These are phyloP conservation scores for Globisporangium megalacanthum DNA, from an alignment of 352 stramenopile species.

Conservation along the genomic window DNA sequence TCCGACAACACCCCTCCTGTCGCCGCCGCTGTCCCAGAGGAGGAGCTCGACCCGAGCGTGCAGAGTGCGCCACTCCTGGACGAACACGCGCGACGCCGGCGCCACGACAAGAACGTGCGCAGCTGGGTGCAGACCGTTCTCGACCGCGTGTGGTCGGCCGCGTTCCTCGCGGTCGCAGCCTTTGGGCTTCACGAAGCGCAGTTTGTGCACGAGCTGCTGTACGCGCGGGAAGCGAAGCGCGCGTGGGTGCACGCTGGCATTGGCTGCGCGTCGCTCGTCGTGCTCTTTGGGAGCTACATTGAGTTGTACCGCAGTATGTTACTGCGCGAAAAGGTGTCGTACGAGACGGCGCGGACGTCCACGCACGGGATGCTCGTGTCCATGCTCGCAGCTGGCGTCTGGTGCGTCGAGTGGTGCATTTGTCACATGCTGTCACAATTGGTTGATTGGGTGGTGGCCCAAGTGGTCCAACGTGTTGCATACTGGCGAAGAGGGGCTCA, in stretches of 20 bases:
- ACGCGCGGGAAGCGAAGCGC: constrained; percentile 41
- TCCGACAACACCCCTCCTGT: neutral
- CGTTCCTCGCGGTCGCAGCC: constrained; percentile 44
- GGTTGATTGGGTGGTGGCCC: neutral
- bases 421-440: neutral
- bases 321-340: constrained; percentile 50
- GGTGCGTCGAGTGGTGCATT: constrained; percentile 19
- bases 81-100: constrained; percentile 1
- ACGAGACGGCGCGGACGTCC: constrained; percentile 53
- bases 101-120: constrained; percentile 16
- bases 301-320: constrained; percentile 63
- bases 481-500: neutral
- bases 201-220: constrained; percentile 56
- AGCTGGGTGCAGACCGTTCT: constrained; percentile 38
- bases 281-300: constrained; percentile 63
- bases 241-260: constrained; percentile 50
- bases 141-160: constrained; percentile 50
- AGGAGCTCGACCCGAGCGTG: constrained; percentile 43
- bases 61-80: constrained; percentile 15
- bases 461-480: neutral
- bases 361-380: constrained; percentile 64
- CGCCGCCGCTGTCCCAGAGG: constrained; percentile 8
- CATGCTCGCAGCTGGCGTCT: constrained; percentile 50
- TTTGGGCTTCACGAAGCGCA: constrained; percentile 53
- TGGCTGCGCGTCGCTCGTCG: constrained; percentile 40